phyloP scores from a whole-genome alignment of 176 grass and related monocot species.

The Pontederia crassipes region DNA sequence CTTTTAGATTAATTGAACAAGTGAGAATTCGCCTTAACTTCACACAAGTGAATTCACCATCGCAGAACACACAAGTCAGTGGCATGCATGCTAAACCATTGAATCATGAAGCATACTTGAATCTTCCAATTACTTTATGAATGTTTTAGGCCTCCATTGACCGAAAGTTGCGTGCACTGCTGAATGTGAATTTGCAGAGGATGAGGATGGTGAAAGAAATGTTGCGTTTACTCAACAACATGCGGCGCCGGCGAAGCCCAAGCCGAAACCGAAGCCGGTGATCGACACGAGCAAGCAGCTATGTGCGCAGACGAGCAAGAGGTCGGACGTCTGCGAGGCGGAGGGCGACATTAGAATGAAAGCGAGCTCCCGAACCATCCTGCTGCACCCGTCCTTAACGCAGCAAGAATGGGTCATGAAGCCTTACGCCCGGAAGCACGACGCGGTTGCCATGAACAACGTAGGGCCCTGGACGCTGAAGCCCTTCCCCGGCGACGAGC shows the following conservation, averaged over 20 bases:
- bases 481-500: slow-evolving; percentile 29
- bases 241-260: background rate
- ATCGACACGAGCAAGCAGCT: slow-evolving; percentile 23
- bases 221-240: background rate
- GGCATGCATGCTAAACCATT: background rate
- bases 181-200: background rate
- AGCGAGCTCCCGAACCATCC: slow-evolving; percentile 15
- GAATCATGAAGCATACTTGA: background rate
- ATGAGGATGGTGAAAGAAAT: background rate
- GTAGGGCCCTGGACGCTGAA: slow-evolving; percentile 5
- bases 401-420: slow-evolving; percentile 56
- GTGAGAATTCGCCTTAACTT: too few species aligned
- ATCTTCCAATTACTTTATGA: too few species aligned
- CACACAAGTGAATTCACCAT: too few species aligned
- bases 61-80: background rate
- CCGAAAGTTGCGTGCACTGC: too few species aligned
- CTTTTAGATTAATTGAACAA: background rate
- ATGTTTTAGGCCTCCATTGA: too few species aligned
- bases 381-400: slow-evolving; percentile 16
- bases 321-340: slow-evolving; percentile 55
- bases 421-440: slow-evolving; percentile 43
- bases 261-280: background rate
- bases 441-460: background rate
- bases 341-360: slow-evolving; percentile 38
- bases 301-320: slow-evolving; percentile 40